Evolutionary conservation across 352 stramenopile species (phyloP).

Genomic region (Elongisporangium undulatum): DNA sequence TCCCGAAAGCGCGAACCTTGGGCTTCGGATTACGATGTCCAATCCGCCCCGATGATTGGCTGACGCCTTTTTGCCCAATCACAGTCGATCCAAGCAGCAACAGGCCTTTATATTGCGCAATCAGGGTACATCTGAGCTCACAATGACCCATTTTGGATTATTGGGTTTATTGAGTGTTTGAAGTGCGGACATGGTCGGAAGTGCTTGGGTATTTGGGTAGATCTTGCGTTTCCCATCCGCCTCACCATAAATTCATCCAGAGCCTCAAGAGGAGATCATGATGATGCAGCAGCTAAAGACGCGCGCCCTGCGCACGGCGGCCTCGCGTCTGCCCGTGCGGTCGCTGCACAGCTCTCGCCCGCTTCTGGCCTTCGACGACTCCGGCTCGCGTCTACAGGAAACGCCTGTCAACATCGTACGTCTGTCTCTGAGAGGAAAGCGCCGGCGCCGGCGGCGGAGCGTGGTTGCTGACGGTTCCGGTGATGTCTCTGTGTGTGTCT

Average conservation of each 20-base stretch:
- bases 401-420: conserved; percentile 52
- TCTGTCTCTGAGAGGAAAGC: background rate
- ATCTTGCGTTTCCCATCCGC: background rate
- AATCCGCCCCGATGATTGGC: background rate
- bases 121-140: background rate
- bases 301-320: background rate
- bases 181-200: background rate
- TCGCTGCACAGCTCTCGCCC: conserved; percentile 28
- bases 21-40: background rate
- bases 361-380: conserved; percentile 35
- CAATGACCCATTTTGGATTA: background rate
- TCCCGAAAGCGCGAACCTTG: background rate
- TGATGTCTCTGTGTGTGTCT: background rate
- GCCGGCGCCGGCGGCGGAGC: no score
- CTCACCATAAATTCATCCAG: background rate
- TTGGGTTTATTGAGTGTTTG: background rate
- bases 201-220: background rate
- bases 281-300: conserved; percentile 4
- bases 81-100: background rate
- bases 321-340: background rate
- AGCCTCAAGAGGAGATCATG: background rate
- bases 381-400: conserved; percentile 37
- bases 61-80: background rate
- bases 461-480: background rate
- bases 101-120: background rate